Evolutionary conservation across 495 filamentous ascomycete species (phyloP), one percentile per base, ranked within the genome.

Genomic region (Amphirosellinia nigrospora): DNA sequence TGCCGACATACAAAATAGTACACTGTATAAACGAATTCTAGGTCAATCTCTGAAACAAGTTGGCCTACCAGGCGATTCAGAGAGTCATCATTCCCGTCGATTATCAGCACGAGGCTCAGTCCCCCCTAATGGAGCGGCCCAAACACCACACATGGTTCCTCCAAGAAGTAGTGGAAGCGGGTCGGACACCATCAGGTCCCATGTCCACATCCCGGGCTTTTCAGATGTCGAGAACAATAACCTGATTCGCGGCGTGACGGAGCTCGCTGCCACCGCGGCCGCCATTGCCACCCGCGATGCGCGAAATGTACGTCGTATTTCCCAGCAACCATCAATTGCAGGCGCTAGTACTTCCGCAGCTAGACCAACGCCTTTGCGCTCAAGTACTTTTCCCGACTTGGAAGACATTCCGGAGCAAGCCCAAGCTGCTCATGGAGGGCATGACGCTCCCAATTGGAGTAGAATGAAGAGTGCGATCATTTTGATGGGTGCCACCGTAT

Each of bases 361-460:
- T 30, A 78, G 79, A 36, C 75, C 77, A 16, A 74, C 71, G 11
- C 77, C 80, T 5, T 64, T 77, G 43, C 82, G 85, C 21, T 70
- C 81, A 13, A 71, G 72, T n/a, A 79, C 82, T 15, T 81, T 84
- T 45, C 80, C 79, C 0, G 81, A 82, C 36, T 62, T 72, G 34
- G 85, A 85, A 15, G 79, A 82, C 39, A 68, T 74, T 23, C 79
- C 74, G 43, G 80, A 80, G 30, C 62, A 74, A 11, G 72, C 85
- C 71, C 84, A 87, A 81, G 80, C 83, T 74, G 81, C 87, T 79
- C 70, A 85, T 38, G 94, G 94, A 70, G 95, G 96, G 38, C 96
- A 99, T 75, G 96, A 99, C 80, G 96, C 96, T 19, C 96, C 96
- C 0, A 99, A 99, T 76, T 99, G 96, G 96, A 93, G 95, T 70